These are phyloP conservation scores for Plantago rigida DNA, from an alignment of 305 asterid species.

Conservation along the genomic window DNA sequence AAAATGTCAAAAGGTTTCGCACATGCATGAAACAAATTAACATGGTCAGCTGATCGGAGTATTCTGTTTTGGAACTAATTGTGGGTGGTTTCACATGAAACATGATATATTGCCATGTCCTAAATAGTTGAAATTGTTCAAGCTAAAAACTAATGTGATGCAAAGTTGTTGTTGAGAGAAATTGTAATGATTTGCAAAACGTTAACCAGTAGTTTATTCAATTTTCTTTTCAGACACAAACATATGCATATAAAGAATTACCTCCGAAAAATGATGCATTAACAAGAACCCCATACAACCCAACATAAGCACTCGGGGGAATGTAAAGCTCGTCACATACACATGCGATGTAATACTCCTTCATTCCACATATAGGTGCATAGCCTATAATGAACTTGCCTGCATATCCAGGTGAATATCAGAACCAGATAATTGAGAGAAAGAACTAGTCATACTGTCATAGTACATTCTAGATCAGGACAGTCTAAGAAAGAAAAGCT, in stretches of 20 bases:
- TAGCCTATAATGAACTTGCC: slow-evolving; percentile 64
- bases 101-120: no score
- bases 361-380: slow-evolving; percentile 71
- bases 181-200: no score
- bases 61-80: no score
- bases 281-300: slow-evolving; percentile 69
- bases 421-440: neutral
- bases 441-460: slow-evolving; percentile 19
- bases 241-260: slow-evolving; percentile 45
- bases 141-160: no score
- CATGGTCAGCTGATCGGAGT: neutral
- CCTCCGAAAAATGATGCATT: slow-evolving; percentile 94
- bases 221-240: neutral
- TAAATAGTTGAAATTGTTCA: no score
- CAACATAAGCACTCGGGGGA: slow-evolving; percentile 93
- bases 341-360: slow-evolving; percentile 82
- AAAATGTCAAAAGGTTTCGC: neutral
- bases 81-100: no score
- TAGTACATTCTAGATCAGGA: slow-evolving; percentile 9
- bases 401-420: neutral
- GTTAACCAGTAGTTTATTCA: neutral
- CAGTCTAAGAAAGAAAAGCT: neutral
- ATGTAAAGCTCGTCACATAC: slow-evolving; percentile 86
- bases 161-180: no score
- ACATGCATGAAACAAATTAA: neutral